A percentile compares a stretch with the other conserved stretches of the same genome.
phyloP scores from a whole-genome alignment of 495 filamentous ascomycete species.

The Gamarada debralockiae region DNA sequence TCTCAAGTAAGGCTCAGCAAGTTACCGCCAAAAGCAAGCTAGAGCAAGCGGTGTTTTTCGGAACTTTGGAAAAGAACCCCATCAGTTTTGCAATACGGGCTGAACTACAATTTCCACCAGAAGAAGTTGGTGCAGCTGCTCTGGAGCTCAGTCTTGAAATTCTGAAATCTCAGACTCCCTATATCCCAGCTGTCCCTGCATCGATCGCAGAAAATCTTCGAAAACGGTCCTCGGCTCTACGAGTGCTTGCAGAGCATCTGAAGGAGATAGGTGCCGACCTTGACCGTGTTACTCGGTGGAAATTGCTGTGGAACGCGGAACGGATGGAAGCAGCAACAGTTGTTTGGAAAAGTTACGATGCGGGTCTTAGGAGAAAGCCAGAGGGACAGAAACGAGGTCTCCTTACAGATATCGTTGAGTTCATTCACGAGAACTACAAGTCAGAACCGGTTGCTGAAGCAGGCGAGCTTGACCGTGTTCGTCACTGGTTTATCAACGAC shows the following conservation, averaged over 20 bases:
- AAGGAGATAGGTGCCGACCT: conserved; percentile 48
- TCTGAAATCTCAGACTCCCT: conserved; percentile 66
- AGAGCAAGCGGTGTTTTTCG: conserved; percentile 92
- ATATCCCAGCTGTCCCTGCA: conserved; percentile 64
- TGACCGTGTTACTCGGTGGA: conserved; percentile 65
- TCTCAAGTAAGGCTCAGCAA: conserved; percentile 41
- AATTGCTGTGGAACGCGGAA: conserved; percentile 83
- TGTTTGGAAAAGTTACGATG: conserved; percentile 75
- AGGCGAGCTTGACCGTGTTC: conserved; percentile 65
- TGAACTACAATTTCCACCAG: conserved; percentile 55
- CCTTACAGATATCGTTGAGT: conserved; percentile 63
- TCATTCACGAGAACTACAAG: conserved; percentile 67
- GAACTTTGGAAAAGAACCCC: conserved; percentile 72
- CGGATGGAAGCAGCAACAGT: conserved; percentile 79
- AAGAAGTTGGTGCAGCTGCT: conserved; percentile 76
- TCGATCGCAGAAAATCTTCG: conserved; percentile 79
- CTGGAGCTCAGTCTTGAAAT: conserved; percentile 77
- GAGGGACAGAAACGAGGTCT: conserved; percentile 51
- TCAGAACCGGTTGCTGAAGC: conserved; percentile 50
- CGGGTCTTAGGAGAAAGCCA: conserved; percentile 40
- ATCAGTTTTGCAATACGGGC: conserved; percentile 67
- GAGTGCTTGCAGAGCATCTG: conserved; percentile 66
- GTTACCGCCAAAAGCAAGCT: conserved; percentile 83
- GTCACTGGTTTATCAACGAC: conserved; percentile 80
- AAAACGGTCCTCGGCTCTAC: conserved; percentile 62